Conservation (phyloP, 805 yeast genomes). For the Saturnispora sekii region DNA sequence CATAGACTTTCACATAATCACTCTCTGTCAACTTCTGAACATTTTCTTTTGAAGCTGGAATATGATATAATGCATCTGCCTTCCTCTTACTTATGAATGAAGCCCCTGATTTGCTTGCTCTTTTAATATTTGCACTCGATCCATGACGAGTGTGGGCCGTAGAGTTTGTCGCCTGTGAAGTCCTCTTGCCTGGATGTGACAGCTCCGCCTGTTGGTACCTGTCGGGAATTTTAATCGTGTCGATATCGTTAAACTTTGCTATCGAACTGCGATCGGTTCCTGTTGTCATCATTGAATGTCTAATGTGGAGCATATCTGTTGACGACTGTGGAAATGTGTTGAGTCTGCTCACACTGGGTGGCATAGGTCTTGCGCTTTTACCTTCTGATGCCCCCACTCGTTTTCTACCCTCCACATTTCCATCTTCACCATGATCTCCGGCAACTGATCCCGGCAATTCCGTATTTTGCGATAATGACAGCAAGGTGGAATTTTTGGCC, state of each 20-base stretch:
- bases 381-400: background rate
- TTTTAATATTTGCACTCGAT: conserved; percentile 10
- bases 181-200: background rate
- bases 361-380: background rate
- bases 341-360: background rate
- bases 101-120: conserved; percentile 14
- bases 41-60: conserved; percentile 17
- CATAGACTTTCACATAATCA: conserved; percentile 88
- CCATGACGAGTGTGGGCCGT: conserved; percentile 4
- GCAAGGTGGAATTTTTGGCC: too few species aligned
- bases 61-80: conserved; percentile 23
- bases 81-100: conserved; percentile 20
- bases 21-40: conserved; percentile 47
- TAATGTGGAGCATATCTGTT: background rate
- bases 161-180: background rate
- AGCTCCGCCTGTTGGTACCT: conserved; percentile 18
- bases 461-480: too few species aligned
- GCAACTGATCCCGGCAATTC: too few species aligned
- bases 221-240: conserved; percentile 23
- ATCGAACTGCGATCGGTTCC: conserved; percentile 18
- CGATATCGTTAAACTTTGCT: conserved; percentile 16
- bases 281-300: conserved; percentile 6
- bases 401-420: too few species aligned
- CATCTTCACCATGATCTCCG: too few species aligned
- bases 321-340: conserved; percentile 3